Base-by-base conservation (phyloP, 2,329 filamentous ascomycete genomes). In the Pseudogymnoascus sp. region DNA sequence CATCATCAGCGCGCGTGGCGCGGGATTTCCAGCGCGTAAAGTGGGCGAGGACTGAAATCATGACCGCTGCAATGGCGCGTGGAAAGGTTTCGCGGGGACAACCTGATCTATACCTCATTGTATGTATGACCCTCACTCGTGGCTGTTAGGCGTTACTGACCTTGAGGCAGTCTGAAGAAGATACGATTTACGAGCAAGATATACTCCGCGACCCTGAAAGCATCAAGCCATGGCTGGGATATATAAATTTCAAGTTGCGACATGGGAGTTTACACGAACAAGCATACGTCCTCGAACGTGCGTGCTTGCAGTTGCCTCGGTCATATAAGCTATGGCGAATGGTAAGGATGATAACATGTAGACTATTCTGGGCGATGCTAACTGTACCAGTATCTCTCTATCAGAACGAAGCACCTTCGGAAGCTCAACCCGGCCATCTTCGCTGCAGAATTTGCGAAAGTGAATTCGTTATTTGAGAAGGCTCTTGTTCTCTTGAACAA, bases 321-420 rank as follows among this genome's bases (percentile, higher is more conserved):
- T 97, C 93, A 28, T 99, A 96, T 80, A 99, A 99, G 79, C 81
- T 99, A 59, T 99, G 94, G 94, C 97, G 96, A 78, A 86, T 96
- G 85, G 88, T 91, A 77, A 64, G 77, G 70, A 50, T 18, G 25
- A 18, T 61, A 31, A 14, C 25, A 21, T 38, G 12, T 59, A 33
- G 16, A 35, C 16, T 35, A 56, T 21, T 33, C 11, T 18, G 16
- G 28, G 7, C 50, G 14, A 56, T 23, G 63, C 66, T 69, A 64
- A 69, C 62, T 64, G 35, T 50, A 42, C 47, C 67, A 91, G 88
- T 99, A 97, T 76, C 85, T 99, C 67, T 84, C 86, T 68, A 89
- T 97, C 69, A 86, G 94, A 70, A 86, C 84, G 63, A 90, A 89
- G 70, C 92, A 96, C 75, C 81, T 96, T 65, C 81, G 85, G 65